phyloP scores from a whole-genome alignment of 441 rosid species.

The Raphanus hybrid region DNA sequence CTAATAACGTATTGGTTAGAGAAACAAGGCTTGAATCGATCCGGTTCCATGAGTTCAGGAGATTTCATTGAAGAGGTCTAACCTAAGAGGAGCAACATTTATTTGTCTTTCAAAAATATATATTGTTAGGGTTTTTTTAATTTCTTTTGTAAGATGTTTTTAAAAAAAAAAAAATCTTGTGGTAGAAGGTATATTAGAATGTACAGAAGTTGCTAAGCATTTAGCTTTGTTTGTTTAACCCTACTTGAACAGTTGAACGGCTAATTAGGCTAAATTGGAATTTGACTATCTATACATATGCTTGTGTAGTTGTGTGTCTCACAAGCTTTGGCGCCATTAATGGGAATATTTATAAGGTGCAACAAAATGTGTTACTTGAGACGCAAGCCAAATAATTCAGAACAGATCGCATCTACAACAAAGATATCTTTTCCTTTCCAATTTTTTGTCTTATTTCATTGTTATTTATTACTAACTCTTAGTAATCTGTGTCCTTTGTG shows the following conservation, averaged over 20 bases:
- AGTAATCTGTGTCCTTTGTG: no score
- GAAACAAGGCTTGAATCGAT: slow-evolving; percentile 44
- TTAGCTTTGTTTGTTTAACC: not conserved
- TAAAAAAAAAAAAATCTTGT: not conserved
- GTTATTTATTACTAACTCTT: no score
- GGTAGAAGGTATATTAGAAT: not conserved
- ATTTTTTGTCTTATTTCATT: no score
- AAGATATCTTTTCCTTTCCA: no score
- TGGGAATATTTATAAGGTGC: not conserved
- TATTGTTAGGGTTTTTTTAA: not conserved
- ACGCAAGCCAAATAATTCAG: no score
- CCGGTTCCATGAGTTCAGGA: slow-evolving; percentile 50
- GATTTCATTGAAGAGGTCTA: slow-evolving; percentile 47
- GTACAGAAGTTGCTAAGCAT: not conserved
- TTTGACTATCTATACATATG: not conserved
- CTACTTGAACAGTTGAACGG: not conserved
- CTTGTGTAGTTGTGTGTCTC: not conserved
- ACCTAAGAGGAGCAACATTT: slow-evolving; percentile 7
- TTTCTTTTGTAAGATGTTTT: not conserved
- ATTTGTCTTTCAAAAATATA: not conserved
- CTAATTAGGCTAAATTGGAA: not conserved
- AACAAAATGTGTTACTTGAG: no score
- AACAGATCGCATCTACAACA: no score
- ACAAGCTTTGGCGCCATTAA: not conserved
- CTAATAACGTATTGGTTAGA: slow-evolving; percentile 52